These are phyloP conservation scores for Cadophora gregata DNA, from an alignment of 2,329 filamentous ascomycete genomes.

Conservation along the genomic window DNA sequence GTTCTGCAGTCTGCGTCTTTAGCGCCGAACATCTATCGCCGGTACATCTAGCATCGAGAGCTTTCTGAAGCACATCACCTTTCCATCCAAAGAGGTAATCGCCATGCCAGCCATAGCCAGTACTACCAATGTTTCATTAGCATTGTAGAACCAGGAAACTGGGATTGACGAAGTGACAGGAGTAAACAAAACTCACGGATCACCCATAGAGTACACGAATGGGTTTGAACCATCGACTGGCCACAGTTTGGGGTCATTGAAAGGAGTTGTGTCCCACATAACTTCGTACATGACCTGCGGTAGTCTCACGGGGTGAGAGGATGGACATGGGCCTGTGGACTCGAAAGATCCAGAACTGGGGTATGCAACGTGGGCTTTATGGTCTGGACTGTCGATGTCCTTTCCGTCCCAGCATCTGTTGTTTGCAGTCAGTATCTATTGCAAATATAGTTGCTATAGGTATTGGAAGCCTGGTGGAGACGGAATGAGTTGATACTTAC, in stretches of 20 bases:
- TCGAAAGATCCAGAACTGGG: slow-evolving; percentile 46
- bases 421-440: not conserved
- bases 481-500: not conserved
- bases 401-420: slow-evolving; percentile 63
- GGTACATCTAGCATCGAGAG: slow-evolving; percentile 62
- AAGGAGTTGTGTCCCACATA: slow-evolving; percentile 58
- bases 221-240: slow-evolving; percentile 49
- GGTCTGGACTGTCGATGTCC: slow-evolving; percentile 59
- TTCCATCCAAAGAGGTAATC: slow-evolving; percentile 68
- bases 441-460: too few species aligned
- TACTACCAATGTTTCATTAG: not conserved
- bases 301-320: slow-evolving; percentile 58
- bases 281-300: slow-evolving; percentile 65
- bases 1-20: slow-evolving; percentile 51
- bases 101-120: slow-evolving; percentile 50
- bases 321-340: slow-evolving; percentile 56
- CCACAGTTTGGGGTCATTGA: slow-evolving; percentile 53
- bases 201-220: slow-evolving; percentile 16
- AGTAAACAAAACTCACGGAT: slow-evolving; percentile 28
- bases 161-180: not conserved
- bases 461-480: too few species aligned
- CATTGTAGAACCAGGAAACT: not conserved
- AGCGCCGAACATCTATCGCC: slow-evolving; percentile 65
- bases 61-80: slow-evolving; percentile 34
- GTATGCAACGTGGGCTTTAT: slow-evolving; percentile 62